A percentile compares a stretch with the other conserved stretches of the same genome.
Conservation (phyloP, 805 yeast genomes). For the Kodamaea restingae region DNA sequence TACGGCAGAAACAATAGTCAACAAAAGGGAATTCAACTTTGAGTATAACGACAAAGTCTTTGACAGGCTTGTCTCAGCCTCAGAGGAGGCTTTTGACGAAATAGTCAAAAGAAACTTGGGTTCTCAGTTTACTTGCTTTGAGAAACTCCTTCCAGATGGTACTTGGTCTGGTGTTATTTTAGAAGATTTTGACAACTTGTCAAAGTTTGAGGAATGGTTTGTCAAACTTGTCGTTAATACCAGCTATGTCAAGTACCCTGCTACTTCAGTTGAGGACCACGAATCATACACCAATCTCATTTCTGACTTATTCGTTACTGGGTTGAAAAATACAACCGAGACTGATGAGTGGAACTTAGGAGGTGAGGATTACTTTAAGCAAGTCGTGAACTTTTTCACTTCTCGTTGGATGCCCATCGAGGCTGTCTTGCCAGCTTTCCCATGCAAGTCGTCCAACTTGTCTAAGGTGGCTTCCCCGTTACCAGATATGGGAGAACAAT, state of each 20-base stretch:
- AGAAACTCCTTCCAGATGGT: slow-evolving; percentile 9
- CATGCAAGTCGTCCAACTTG: slow-evolving; percentile 57
- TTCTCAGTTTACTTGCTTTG: neutral
- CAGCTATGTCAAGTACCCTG: slow-evolving; percentile 16
- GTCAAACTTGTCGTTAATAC: slow-evolving; percentile 23
- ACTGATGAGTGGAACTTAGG: slow-evolving; percentile 48
- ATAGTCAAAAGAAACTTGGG: neutral
- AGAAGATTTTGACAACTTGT: slow-evolving; percentile 17
- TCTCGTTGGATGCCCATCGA: slow-evolving; percentile 46
- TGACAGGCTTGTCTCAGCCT: neutral
- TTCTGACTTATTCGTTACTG: slow-evolving; percentile 42
- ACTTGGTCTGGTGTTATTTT: slow-evolving; percentile 29
- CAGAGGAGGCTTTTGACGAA: neutral
- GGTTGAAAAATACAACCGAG: slow-evolving; percentile 44
- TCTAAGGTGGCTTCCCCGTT: slow-evolving; percentile 45
- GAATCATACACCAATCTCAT: slow-evolving; percentile 16
- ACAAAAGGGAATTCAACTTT: slow-evolving; percentile 10
- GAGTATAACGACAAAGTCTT: slow-evolving; percentile 2
- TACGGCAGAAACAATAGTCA: slow-evolving; percentile 14
- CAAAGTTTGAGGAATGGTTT: slow-evolving; percentile 32
- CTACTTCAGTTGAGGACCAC: slow-evolving; percentile 4
- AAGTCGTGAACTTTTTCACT: slow-evolving; percentile 45
- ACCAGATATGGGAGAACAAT: slow-evolving; percentile 52
- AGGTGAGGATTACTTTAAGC: slow-evolving; percentile 42
- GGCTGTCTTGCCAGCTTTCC: slow-evolving; percentile 61